Evolutionary conservation across 2,329 filamentous ascomycete genomes (phyloP), one percentile per base, ranked within the genome.

Genomic region (Fusarium guadeloupense): DNA sequence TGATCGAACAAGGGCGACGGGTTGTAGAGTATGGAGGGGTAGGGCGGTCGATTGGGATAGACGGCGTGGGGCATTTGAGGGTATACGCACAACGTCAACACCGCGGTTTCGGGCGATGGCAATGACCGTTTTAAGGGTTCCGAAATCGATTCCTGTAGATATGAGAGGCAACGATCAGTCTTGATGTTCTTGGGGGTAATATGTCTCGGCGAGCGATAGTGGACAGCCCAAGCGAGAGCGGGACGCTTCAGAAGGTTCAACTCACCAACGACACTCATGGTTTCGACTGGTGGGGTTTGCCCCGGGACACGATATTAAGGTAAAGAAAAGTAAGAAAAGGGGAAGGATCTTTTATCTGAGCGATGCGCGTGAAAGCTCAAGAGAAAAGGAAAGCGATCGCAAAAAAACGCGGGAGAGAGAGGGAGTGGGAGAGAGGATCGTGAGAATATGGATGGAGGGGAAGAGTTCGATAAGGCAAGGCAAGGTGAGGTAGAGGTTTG

Each of bases 71-170:
- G 35, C 31, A 41, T 52, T 44, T 43, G 44, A 57, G 62, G 56
- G 60, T 66, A 69, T 75, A 95, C 93, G 76, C 86, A 97, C 93
- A 77, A 99, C 95, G 84, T 99, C 95, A 78, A 99, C 95, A 82
- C 95, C 95, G 78, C 96, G 93, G 81, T 98, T 98, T 78, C 95
- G 89, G 76, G 95, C 95, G 79, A 98, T 94, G 77, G 94, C 94
- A 80, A 98, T 91, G 75, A 96, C 93, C 77, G 94, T 97, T 86
- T 96, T 97, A 78, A 96, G 88, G 70, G 92, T 92, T 83, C 94
- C 94, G 82, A 98, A 89, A 86, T 98, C 94, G 80, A 96, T 87
- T 80, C 93, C 93, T 86, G 49, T n/a, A 45, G 51, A 37, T 28
- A 49, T 49, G 48, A 54, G 53, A 21, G 31, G 21, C 47, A 45